A percentile compares a stretch with the other conserved stretches of the same genome.
Conservation (phyloP, 2,329 filamentous ascomycete species). For the Bipolaris cookei region DNA sequence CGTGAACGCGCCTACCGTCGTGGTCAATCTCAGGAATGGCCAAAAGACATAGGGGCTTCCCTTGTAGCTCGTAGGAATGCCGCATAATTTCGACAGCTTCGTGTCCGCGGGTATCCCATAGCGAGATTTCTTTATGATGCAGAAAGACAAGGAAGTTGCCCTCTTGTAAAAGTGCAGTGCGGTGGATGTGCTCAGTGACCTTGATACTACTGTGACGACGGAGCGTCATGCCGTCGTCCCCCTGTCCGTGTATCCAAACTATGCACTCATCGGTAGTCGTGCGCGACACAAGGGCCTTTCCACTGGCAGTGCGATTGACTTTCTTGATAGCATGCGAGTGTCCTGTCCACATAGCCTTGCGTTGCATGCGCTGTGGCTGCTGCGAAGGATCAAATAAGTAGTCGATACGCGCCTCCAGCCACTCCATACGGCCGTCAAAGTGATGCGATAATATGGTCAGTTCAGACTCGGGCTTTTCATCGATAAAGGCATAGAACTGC, state of each 20-base stretch:
- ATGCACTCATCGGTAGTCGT: conserved; percentile 80
- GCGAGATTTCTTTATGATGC: conserved; percentile 70
- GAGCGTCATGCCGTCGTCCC: conserved; percentile 60
- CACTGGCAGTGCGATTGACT: conserved; percentile 83
- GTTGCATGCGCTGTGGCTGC: conserved; percentile 62
- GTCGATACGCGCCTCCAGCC: conserved; percentile 79
- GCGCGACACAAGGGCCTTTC: conserved; percentile 78
- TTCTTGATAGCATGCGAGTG: conserved; percentile 83
- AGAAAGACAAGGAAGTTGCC: conserved; percentile 83
- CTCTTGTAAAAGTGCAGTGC: conserved; percentile 77
- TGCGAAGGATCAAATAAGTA: conserved; percentile 78
- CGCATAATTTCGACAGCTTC: conserved; percentile 65
- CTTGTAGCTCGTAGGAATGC: conserved; percentile 64
- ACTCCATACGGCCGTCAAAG: conserved; percentile 83
- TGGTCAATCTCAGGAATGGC: conserved; percentile 71
- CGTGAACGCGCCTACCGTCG: conserved; percentile 61
- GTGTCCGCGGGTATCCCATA: conserved; percentile 77
- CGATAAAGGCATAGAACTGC: conserved; percentile 76
- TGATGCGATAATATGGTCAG: conserved; percentile 80
- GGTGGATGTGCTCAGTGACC: conserved; percentile 74
- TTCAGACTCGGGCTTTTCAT: conserved; percentile 64
- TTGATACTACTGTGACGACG: conserved; percentile 71
- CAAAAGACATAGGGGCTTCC: conserved; percentile 80
- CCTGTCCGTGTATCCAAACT: conserved; percentile 75
- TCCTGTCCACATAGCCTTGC: conserved; percentile 78